These are phyloP conservation scores for Ophiocordyceps camponoti-floridani DNA, from an alignment of 2,329 filamentous ascomycete genomes.

Conservation along the genomic window DNA sequence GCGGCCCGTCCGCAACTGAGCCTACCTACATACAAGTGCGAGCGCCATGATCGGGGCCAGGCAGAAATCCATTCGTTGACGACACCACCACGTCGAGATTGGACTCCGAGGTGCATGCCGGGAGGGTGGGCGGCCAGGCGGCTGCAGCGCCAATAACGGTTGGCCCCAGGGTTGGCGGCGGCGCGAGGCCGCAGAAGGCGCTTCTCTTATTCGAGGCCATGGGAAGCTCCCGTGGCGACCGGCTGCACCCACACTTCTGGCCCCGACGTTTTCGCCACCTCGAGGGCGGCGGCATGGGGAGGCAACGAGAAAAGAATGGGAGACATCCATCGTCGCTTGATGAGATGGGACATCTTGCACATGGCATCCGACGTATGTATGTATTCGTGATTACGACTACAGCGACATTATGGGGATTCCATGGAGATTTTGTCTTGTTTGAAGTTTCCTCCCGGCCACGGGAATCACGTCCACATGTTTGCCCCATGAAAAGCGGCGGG, in stretches of 20 bases:
- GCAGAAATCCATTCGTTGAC: neutral
- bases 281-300: neutral
- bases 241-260: constrained; percentile 1
- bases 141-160: constrained; percentile 12
- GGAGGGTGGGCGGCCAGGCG: constrained; percentile 11
- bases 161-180: constrained; percentile 1
- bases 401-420: no score
- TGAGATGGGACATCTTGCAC: neutral
- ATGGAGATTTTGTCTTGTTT: neutral
- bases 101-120: constrained; percentile 1
- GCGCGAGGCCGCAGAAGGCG: neutral
- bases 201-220: neutral
- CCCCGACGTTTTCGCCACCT: neutral
- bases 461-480: neutral
- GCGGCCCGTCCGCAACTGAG: neutral
- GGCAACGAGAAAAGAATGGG: neutral
- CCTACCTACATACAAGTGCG: no score
- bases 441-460: neutral
- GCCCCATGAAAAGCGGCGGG: neutral
- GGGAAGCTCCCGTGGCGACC: neutral
- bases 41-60: neutral
- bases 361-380: no score
- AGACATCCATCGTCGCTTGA: no score
- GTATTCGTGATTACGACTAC: no score
- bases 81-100: neutral